Evolutionary conservation across 352 stramenopile species (phyloP).

Genomic region (Pythium utonaiense): DNA sequence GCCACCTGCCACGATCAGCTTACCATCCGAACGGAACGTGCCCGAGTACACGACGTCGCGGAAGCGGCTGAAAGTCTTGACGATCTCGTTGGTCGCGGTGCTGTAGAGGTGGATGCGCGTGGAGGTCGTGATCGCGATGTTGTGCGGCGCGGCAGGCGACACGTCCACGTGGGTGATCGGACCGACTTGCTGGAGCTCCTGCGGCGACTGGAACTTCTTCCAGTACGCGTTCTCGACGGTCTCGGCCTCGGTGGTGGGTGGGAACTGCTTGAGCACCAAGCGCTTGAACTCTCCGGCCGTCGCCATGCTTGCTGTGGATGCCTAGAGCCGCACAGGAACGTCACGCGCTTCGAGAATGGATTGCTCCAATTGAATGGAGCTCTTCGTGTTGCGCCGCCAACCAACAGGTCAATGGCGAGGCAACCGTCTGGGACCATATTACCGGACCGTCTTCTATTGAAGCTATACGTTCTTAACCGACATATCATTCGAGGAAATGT

Average conservation of each 20-base stretch:
- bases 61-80: constrained; percentile 89
- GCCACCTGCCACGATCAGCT: constrained; percentile 82
- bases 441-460: constrained; percentile 8
- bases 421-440: constrained; percentile 5
- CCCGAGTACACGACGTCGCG: constrained; percentile 84
- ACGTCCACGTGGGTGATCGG: constrained; percentile 85
- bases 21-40: constrained; percentile 84
- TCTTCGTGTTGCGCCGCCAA: constrained; percentile 22
- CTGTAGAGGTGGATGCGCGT: constrained; percentile 86
- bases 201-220: constrained; percentile 84
- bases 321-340: background rate
- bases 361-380: constrained; percentile 17
- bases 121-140: constrained; percentile 85
- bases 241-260: constrained; percentile 67
- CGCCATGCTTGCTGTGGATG: constrained; percentile 36
- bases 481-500: background rate
- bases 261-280: constrained; percentile 87
- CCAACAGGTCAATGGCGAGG: constrained; percentile 14
- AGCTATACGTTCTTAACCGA: background rate
- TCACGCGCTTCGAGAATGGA: background rate
- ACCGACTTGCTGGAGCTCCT: constrained; percentile 83
- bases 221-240: constrained; percentile 83
- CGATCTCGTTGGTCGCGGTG: constrained; percentile 76
- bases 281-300: constrained; percentile 82
- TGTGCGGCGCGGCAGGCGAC: constrained; percentile 66